Evolutionary conservation across 2,329 filamentous ascomycete species (phyloP), one percentile per base, ranked within the genome.

Genomic region (Botrytis elliptica): DNA sequence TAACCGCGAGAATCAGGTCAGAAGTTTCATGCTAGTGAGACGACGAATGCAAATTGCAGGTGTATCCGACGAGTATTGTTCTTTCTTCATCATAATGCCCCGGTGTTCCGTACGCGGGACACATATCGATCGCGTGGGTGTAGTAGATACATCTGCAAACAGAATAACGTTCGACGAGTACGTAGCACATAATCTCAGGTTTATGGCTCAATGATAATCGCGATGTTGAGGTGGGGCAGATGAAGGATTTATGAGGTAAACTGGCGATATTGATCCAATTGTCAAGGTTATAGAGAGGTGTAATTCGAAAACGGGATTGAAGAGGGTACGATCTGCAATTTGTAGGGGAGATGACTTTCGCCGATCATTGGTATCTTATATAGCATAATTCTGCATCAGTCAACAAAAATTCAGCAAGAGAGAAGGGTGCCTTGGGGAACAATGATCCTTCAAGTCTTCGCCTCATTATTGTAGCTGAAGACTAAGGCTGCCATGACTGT

Each of bases 131-230:
- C 57, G 87, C 86, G 80, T 93, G 91, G 76, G 87, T 85, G 83
- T 91, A 88, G 83, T 93, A 92, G 74, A 91, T 83, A 80, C 91
- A 93, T 77, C 88, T 86, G 84, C 91, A 93, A 73, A 90, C 90
- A n/a, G 90, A 88, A 82, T 90, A 93, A 75, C 89, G 86, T 81
- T 93, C 71, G 79, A 92, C 84, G 75, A 93, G 85, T 82, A 91
- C 88, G 80, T 91, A 91, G 81, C 91, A 93, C 91, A 93, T 93
- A 75, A 70, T 84, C 78, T 77, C 12, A 16, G 33, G 36, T 20
- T 38, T 52, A 42, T 69, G 42, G 25, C 22, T 42, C 44, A 12
- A 40, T 8, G 65, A 42, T 38, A 36, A 25, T 36, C 22, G 18
- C 20, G 18, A 36, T 16, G 12, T 10, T 52, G 40, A 52, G 9